A percentile compares a stretch with the other conserved stretches of the same genome.
Evolutionary conservation across 805 yeast genomes (phyloP).

Genomic region (Lipomyces sp.): DNA sequence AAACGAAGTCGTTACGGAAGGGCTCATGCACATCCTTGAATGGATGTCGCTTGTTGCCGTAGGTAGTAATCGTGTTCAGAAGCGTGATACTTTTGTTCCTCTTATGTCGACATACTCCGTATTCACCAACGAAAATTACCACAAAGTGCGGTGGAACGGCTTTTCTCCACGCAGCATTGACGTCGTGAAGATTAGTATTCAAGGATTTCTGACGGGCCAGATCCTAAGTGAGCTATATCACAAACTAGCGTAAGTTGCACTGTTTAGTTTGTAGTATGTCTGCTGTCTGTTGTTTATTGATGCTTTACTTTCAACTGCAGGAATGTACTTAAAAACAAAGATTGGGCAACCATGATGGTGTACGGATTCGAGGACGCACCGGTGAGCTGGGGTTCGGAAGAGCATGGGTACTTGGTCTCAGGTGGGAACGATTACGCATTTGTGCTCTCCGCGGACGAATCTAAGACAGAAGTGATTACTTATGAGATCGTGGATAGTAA

Average conservation of each 20-base stretch:
- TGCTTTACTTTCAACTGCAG: not conserved
- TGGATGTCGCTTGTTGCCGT: constrained; percentile 19
- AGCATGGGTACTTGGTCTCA: constrained; percentile 18
- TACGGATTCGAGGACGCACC: constrained; percentile 29
- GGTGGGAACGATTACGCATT: constrained; percentile 24
- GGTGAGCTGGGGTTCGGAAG: constrained; percentile 25
- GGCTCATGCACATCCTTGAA: constrained; percentile 17
- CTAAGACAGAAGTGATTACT: not conserved
- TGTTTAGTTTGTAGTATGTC: not conserved
- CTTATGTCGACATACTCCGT: constrained; percentile 22
- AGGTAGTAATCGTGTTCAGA: constrained; percentile 5
- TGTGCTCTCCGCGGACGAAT: constrained; percentile 4
- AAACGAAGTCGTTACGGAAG: constrained; percentile 11
- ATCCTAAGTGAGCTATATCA: constrained; percentile 1
- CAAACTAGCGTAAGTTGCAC: constrained; percentile 11
- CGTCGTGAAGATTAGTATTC: constrained; percentile 5
- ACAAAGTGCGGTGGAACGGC: not conserved
- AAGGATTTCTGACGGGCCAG: constrained; percentile 14
- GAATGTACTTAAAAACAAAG: not conserved
- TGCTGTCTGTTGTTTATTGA: not conserved
- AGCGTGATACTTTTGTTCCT: constrained; percentile 3
- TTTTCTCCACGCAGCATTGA: not conserved
- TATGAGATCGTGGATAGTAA: constrained; percentile 16
- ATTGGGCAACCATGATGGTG: constrained; percentile 20
- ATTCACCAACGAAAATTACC: constrained; percentile 1